phyloP scores from a whole-genome alignment of 345 rosid species.

The Eutrema japonicum region DNA sequence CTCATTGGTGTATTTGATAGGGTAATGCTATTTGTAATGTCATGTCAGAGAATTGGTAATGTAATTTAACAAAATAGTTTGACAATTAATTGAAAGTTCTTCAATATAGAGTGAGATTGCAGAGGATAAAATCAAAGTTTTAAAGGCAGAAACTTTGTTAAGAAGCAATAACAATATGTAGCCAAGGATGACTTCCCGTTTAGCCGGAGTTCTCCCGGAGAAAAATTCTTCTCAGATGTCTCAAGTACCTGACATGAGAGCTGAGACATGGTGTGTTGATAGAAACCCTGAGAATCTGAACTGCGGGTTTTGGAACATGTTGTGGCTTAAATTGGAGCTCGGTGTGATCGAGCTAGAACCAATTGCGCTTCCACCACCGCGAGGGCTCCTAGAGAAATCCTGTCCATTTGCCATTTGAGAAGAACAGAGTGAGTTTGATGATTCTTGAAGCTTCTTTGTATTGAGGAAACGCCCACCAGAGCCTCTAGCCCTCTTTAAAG shows the following conservation, averaged over 20 bases:
- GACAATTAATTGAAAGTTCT: slow-evolving; percentile 28
- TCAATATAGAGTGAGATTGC: slow-evolving; percentile 9
- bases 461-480: slow-evolving; percentile 85
- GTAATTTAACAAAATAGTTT: slow-evolving; percentile 26
- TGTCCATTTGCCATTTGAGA: slow-evolving; percentile 44
- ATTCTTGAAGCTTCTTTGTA: slow-evolving; percentile 55
- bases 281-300: slow-evolving; percentile 41
- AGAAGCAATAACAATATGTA: slow-evolving; percentile 37
- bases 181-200: slow-evolving; percentile 97
- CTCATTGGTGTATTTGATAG: slow-evolving; percentile 23
- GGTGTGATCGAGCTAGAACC: slow-evolving; percentile 49
- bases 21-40: slow-evolving; percentile 19
- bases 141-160: slow-evolving; percentile 24
- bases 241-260: slow-evolving; percentile 47
- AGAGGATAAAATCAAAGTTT: slow-evolving; percentile 26
- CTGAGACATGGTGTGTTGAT: slow-evolving; percentile 45
- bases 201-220: not conserved
- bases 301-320: slow-evolving; percentile 33
- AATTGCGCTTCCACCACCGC: slow-evolving; percentile 38
- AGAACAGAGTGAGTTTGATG: slow-evolving; percentile 40
- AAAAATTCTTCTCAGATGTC: slow-evolving; percentile 6
- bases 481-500: slow-evolving; percentile 80
- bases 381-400: slow-evolving; percentile 17
- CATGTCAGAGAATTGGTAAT: slow-evolving; percentile 6
- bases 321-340: slow-evolving; percentile 41